Evolutionary conservation across 2,329 filamentous ascomycete genomes (phyloP), one percentile per base, ranked within the genome.

Genomic region (Fusarium chaquense): DNA sequence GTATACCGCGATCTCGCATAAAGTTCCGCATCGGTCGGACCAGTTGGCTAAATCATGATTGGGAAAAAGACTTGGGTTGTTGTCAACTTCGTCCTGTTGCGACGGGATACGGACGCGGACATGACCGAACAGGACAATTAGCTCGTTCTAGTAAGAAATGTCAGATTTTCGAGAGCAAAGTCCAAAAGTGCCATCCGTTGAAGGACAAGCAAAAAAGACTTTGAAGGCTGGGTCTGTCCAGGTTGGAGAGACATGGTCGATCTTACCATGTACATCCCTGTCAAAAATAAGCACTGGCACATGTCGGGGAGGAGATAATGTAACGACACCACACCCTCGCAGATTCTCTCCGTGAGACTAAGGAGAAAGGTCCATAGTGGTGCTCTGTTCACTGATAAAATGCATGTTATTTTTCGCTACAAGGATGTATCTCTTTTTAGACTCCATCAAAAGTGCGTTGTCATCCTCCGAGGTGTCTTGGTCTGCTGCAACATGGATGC

Each of bases 231-330:
- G 64, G 58, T 35, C 51, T 57, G n/a, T 40, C 49, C 53, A 43
- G 40, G 60, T 57, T 52, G 44, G 62, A 66, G 41, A 58, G 62
- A 67, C 62, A 60, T 53, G 59, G 63, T 43, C 54, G 59, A 70
- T 65, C 67, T 69, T 50, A 71, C 64, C 59, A 71, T 62, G 47
- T 51, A 50, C 49, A 70, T 62, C 68, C 68, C 49, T 69, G 67
- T 52, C 52, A 64, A 47, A 68, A 70, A 70, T 70, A 70, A 70
- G 67, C 67, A 52, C 58, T 70, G 58, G 63, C 28, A 64, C 47
- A 54, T 54, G 65, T 53, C 24, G 33, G 53, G 63, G 63, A 32
- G 52, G 49, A 56, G 36, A 64, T 35, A 71, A 61, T 70, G 62
- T 49, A 64, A 62, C 62, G 59, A 60, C 32, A 60, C 59, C 46